Conservation (phyloP, 1,284 basidiomycete genomes). For the Exobasidium rhododendri region DNA sequence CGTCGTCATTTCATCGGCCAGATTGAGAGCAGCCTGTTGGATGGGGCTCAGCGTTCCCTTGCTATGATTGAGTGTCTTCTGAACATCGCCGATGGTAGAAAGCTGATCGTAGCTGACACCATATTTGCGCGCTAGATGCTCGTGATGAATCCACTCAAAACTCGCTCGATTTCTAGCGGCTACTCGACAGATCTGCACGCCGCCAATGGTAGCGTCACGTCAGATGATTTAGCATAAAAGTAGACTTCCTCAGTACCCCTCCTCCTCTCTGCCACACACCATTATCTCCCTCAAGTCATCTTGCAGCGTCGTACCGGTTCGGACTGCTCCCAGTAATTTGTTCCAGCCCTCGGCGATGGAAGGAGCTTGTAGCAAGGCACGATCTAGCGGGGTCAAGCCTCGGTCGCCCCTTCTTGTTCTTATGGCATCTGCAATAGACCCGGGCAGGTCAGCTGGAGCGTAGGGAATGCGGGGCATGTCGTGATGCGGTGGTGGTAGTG, state of each 20-base stretch:
- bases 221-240: too few species aligned
- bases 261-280: slow-evolving; percentile 29
- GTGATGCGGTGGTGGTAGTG: background rate
- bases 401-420: slow-evolving; percentile 55
- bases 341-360: slow-evolving; percentile 56
- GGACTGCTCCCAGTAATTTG: slow-evolving; percentile 55
- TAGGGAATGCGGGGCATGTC: slow-evolving; percentile 54
- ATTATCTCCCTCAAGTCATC: slow-evolving; percentile 57
- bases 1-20: slow-evolving; percentile 56
- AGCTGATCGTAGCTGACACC: slow-evolving; percentile 56
- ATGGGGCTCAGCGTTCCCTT: slow-evolving; percentile 25
- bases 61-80: slow-evolving; percentile 13
- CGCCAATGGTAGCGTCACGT: too few species aligned
- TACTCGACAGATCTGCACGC: slow-evolving; percentile 57
- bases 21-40: slow-evolving; percentile 52
- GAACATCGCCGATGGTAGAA: slow-evolving; percentile 53
- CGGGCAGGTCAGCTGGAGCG: slow-evolving; percentile 51
- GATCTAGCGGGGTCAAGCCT: slow-evolving; percentile 57
- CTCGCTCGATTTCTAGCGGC: slow-evolving; percentile 57
- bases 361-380: slow-evolving; percentile 55
- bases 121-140: slow-evolving; percentile 54
- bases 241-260: too few species aligned
- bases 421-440: slow-evolving; percentile 56
- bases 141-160: slow-evolving; percentile 58
- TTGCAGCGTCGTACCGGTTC: slow-evolving; percentile 55